Evolutionary conservation across 2,329 filamentous ascomycete genomes (phyloP), one percentile per base, ranked within the genome.

Genomic region (Apiospora aurea): DNA sequence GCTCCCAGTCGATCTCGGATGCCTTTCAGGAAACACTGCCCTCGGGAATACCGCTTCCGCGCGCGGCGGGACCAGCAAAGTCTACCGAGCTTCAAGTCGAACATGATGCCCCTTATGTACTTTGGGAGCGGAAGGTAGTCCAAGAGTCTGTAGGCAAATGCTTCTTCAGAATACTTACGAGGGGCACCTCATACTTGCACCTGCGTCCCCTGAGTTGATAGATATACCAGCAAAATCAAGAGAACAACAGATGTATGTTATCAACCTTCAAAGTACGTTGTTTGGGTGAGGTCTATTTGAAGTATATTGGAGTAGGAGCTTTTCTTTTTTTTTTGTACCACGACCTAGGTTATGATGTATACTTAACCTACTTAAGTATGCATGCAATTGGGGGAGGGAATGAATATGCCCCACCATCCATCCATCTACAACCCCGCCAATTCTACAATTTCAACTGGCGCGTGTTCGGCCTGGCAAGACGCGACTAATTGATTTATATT

Each of bases 21-120:
- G 26, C 26, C 26, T 29, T 3, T 29, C 26, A 29, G 26, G 26
- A 3, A 29, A 85, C 78, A 71, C 87, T 85, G 10, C 87, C 84
- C 77, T 89, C 86, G 53, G 82, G 81, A n/a, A 80, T 80, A 2
- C 80, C 82, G 0, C 85, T 86, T 46, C 83, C 85, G n/a, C 79
- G 81, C 67, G 83, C 82, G 74, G 85, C 84, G 51, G 34, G 5
- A 38, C 34, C 1, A 38, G 34, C 6, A 38, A 38, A 38, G 34
- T 38, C 34, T 38, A 38, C 34, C 34, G 5, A 38, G 34, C 34
- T 38, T 38, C 34, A 38, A 4, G 34, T 38, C 4, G 34, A 38
- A 38, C 34, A 38, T 38, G 34, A 4, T 38, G 34, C 34, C 34
- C 34, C 34, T 38, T 38, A 38, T 5, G 34, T 38, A 38, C 26